A percentile compares a stretch with the other conserved stretches of the same genome.
These are phyloP conservation scores for Penicillium glabrum DNA, from an alignment of 2,329 filamentous ascomycete genomes.

Conservation along the genomic window DNA sequence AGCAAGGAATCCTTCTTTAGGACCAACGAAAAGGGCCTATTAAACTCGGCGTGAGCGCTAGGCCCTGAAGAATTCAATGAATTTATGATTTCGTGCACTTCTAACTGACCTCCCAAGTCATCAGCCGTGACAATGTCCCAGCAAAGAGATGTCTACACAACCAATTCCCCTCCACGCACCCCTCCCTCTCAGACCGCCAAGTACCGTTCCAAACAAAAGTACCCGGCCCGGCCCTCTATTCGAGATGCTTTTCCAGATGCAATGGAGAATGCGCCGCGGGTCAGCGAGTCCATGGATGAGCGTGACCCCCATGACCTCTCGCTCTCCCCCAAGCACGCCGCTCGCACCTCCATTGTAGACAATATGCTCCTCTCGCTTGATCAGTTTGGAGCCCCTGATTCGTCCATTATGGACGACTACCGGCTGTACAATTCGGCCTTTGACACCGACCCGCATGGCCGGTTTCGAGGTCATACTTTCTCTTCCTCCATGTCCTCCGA, in stretches of 20 bases:
- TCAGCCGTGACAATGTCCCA: slow-evolving; percentile 26
- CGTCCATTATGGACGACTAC: slow-evolving; percentile 37
- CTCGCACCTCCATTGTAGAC: slow-evolving; percentile 87
- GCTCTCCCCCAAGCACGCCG: slow-evolving; percentile 71
- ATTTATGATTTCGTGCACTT: neutral
- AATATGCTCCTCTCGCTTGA: slow-evolving; percentile 95
- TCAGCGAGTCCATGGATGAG: slow-evolving; percentile 40
- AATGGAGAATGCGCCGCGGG: slow-evolving; percentile 33
- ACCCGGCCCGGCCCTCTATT: slow-evolving; percentile 33
- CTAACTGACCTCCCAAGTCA: neutral
- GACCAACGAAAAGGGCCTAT: neutral
- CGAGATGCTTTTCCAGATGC: slow-evolving; percentile 44
- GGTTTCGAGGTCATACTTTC: slow-evolving; percentile 59
- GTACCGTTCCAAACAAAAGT: slow-evolving; percentile 31
- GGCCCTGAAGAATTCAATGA: neutral
- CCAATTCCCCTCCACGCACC: slow-evolving; percentile 41
- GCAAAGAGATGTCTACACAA: slow-evolving; percentile 25
- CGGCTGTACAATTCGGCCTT: slow-evolving; percentile 43
- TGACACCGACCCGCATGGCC: slow-evolving; percentile 41
- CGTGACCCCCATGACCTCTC: slow-evolving; percentile 72
- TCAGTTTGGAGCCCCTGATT: slow-evolving; percentile 61
- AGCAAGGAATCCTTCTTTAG: neutral
- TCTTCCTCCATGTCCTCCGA: slow-evolving; percentile 62
- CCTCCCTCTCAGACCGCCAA: slow-evolving; percentile 38
- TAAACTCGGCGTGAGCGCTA: neutral